Evolutionary conservation across 139 green algal species (phyloP).

Genomic region (Edaphochlamys debaryana): DNA sequence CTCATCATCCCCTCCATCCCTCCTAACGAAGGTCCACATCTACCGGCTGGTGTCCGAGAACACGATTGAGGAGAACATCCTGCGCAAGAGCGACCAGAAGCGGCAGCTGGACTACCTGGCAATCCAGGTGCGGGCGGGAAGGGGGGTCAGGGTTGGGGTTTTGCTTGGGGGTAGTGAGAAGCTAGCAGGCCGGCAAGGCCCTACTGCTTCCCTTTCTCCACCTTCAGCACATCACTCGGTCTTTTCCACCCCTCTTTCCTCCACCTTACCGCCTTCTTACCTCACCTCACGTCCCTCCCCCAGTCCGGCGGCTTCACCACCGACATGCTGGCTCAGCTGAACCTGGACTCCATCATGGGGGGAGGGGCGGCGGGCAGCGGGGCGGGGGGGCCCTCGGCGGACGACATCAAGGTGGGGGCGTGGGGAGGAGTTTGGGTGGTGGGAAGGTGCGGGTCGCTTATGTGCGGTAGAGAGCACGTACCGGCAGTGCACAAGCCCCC

Average conservation of each 20-base stretch:
- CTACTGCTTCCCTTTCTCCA: too few species aligned
- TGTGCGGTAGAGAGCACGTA: too few species aligned
- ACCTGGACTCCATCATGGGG: slow-evolving; percentile 37
- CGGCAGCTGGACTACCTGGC: slow-evolving; percentile 93
- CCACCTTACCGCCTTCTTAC: too few species aligned
- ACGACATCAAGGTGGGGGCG: slow-evolving; percentile 25
- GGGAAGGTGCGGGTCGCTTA: not conserved
- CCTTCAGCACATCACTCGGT: too few species aligned
- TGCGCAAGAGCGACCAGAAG: slow-evolving; percentile 97
- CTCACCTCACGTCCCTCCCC: too few species aligned
- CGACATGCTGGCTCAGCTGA: slow-evolving; percentile 11
- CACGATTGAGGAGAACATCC: slow-evolving; percentile 99
- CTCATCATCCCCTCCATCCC: too few species aligned
- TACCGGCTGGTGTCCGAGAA: slow-evolving; percentile 91
- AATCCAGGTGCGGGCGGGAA: too few species aligned
- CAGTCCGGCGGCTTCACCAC: slow-evolving; percentile 91
- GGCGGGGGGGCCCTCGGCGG: not conserved
- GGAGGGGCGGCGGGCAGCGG: slow-evolving; percentile 8
- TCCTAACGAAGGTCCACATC: slow-evolving; percentile 96
- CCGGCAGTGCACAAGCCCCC: too few species aligned
- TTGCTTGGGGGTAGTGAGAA: too few species aligned
- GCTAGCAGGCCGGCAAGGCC: too few species aligned
- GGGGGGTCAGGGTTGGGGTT: too few species aligned
- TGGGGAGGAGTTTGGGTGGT: not conserved
- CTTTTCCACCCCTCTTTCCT: too few species aligned